Conservation (phyloP, 768 basidiomycete species). For the Ramaria sp. region DNA sequence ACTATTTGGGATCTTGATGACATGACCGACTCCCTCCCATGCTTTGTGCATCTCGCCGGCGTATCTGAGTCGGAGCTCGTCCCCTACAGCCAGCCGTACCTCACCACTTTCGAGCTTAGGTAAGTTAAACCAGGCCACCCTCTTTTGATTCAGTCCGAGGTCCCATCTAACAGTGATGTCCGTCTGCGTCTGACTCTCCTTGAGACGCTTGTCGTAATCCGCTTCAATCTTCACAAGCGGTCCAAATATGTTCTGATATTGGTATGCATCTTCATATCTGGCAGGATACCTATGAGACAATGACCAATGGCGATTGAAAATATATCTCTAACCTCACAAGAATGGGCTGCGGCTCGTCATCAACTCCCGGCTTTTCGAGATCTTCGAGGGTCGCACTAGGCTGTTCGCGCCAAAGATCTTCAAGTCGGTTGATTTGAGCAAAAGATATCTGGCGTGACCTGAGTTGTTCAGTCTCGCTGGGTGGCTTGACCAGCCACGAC, state of each 20-base stretch:
- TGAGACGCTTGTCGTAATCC: constrained; percentile 95
- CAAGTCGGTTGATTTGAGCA: constrained; percentile 91
- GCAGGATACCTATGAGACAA: constrained; percentile 8
- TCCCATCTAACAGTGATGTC: constrained; percentile 97
- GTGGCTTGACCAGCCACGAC: constrained; percentile 98
- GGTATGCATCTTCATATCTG: constrained; percentile 92
- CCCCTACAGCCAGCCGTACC: constrained; percentile 92
- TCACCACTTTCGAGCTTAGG: constrained; percentile 98
- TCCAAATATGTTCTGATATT: constrained; percentile 99
- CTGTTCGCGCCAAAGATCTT: constrained; percentile 97
- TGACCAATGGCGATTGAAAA: neutral
- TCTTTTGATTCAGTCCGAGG: constrained; percentile 94
- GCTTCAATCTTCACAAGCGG: constrained; percentile 99
- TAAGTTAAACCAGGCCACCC: constrained; percentile 95
- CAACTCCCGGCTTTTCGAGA: constrained; percentile 92
- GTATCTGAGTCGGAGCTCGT: constrained; percentile 87
- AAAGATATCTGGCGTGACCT: constrained; percentile 96
- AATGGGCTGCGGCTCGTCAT: constrained; percentile 94
- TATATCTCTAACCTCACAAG: constrained; percentile 39
- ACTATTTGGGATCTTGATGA: constrained; percentile 99
- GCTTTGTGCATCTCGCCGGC: constrained; percentile 80
- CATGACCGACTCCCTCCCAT: constrained; percentile 98
- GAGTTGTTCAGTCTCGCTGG: constrained; percentile 91
- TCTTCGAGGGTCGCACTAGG: constrained; percentile 91
- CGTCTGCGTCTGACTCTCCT: constrained; percentile 97